Evolutionary conservation across 495 filamentous ascomycete species (phyloP).

Genomic region (Hypoxylon trugodes): DNA sequence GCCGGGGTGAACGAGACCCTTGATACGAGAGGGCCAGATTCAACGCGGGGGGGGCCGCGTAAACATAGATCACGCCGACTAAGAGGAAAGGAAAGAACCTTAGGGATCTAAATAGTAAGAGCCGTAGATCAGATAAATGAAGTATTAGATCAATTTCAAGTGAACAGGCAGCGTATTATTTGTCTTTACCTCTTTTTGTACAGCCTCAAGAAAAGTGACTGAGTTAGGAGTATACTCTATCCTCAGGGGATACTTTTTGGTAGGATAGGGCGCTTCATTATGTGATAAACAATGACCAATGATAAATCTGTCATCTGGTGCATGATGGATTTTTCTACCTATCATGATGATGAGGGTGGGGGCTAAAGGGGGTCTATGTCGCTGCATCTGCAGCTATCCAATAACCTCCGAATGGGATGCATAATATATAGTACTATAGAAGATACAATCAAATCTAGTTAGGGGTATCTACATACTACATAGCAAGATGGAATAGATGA

Average conservation of each 20-base stretch:
- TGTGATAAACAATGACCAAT: conserved; percentile 34
- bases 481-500: conserved; percentile 4
- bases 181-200: background rate
- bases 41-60: conserved; percentile 19
- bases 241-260: conserved; percentile 21
- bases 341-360: conserved; percentile 29
- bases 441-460: too few species aligned
- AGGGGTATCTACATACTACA: background rate
- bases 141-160: background rate
- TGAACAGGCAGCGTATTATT: background rate
- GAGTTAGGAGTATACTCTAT: conserved; percentile 3
- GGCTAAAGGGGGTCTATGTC: conserved; percentile 12
- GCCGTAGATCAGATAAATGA: background rate
- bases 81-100: background rate
- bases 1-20: conserved; percentile 19
- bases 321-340: conserved; percentile 36
- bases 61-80: background rate
- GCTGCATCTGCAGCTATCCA: conserved; percentile 36
- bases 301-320: conserved; percentile 22
- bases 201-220: conserved; percentile 6
- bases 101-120: background rate
- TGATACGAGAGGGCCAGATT: conserved; percentile 13
- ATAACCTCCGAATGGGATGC: conserved; percentile 29
- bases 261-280: conserved; percentile 38
- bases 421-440: conserved; percentile 14